These are phyloP conservation scores for Tricholoma saponaceum DNA, from an alignment of 768 basidiomycete species.

Conservation along the genomic window DNA sequence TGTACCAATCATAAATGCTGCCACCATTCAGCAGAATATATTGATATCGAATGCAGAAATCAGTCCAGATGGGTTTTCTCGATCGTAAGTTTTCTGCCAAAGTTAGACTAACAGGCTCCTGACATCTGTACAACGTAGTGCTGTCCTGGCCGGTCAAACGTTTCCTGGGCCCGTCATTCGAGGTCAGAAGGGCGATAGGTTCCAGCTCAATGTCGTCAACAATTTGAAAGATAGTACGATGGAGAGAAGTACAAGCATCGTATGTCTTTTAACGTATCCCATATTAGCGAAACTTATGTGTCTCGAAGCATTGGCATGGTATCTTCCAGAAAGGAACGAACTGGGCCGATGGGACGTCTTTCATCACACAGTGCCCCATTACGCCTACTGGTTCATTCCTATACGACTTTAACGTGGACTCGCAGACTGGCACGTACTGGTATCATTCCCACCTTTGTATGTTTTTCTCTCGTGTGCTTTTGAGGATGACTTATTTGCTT, in stretches of 20 bases:
- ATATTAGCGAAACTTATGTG: too few species aligned
- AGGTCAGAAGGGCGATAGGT: slow-evolving; percentile 20
- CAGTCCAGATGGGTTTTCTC: too few species aligned
- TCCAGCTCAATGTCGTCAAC: slow-evolving; percentile 18
- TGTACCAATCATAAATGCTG: too few species aligned
- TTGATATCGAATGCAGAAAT: too few species aligned
- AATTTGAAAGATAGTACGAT: slow-evolving; percentile 14
- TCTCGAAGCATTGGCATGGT: slow-evolving; percentile 8
- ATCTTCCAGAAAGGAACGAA: slow-evolving; percentile 4
- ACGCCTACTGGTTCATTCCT: slow-evolving; percentile 25
- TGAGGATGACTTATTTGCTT: slow-evolving; percentile 26
- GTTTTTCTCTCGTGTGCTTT: not conserved
- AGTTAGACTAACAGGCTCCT: too few species aligned
- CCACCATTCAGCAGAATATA: too few species aligned
- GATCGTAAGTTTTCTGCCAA: too few species aligned
- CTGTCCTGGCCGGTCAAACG: not conserved
- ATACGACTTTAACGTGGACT: slow-evolving; percentile 26
- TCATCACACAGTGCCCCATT: slow-evolving; percentile 35
- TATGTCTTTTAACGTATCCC: slow-evolving; percentile 7
- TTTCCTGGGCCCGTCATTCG: too few species aligned
- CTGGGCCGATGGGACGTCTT: slow-evolving; percentile 13
- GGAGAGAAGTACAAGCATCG: slow-evolving; percentile 17
- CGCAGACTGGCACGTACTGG: slow-evolving; percentile 32
- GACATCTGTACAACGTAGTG: too few species aligned
- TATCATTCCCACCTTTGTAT: slow-evolving; percentile 8